Evolutionary conservation across 208 protist species (phyloP), one percentile per base, ranked within the genome.

Genomic region (Endotrypanum monterogeii): DNA sequence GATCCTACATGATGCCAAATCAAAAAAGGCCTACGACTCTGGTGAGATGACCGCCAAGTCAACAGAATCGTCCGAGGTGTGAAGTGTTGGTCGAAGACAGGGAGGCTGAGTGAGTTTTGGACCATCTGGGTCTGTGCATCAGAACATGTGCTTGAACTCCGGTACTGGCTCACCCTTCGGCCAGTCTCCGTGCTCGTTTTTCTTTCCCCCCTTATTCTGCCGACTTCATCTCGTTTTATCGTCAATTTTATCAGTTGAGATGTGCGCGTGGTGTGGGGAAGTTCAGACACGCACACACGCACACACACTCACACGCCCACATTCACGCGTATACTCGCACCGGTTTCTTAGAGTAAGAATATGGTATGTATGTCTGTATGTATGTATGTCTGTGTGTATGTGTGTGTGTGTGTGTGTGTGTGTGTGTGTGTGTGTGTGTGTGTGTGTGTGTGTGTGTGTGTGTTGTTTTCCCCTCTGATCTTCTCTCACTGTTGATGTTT

Each of bases 1-100:
- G 52, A 83, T 94, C 32, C 88, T 97, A 46, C 89, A 90, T 44
- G 81, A 94, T 62, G 83, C 88, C 6, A 86, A 85, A 67, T 88
- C 73, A 30, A 92, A 92, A 52, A 89, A 88, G 79, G 69, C 67
- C 11, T 97, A 97, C 76, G 92, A 96, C 63, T 78, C 78, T 8
- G 89, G 90, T 23, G 74, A 89, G 73, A 77, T 94, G 80, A 91
- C 54, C 56, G 48, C 12, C 18, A 73, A 83, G 54, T 54, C 79
- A 12, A 60, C 80, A 28, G 73, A 84, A 23, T 41, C 39, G 12
- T 50, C 66, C 39, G 55, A 48, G 23, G 46, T 63, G n/a, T 68
- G 55, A 28, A 44, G 60, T 65, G n/a, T n/a, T n/a, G n/a, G n/a
- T n/a, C n/a, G n/a, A n/a, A 48, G 41, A 12, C 18, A 23, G 54